Conservation (phyloP, 257 asterid species). For the Capsicum baccatum region DNA sequence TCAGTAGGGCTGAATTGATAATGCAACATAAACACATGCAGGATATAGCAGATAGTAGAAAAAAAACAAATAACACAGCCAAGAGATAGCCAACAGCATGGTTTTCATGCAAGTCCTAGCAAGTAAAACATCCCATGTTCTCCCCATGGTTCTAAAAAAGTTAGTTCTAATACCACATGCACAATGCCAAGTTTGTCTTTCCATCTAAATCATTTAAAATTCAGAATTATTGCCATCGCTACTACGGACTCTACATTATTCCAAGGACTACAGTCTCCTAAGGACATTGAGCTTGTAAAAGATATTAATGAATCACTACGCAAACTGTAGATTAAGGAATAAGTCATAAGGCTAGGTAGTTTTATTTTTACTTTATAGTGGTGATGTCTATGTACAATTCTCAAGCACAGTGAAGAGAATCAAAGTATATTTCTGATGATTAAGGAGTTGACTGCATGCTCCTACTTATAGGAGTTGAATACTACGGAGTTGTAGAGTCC, state of each 20-base stretch:
- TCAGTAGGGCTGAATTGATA: not conserved
- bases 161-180: not conserved
- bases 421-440: no score
- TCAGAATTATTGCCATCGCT: slow-evolving; percentile 1
- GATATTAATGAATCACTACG: not conserved
- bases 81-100: not conserved
- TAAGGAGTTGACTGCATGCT: no score
- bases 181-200: not conserved
- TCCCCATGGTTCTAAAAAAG: slow-evolving; percentile 6
- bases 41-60: not conserved
- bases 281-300: slow-evolving; percentile 23
- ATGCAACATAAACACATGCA: not conserved
- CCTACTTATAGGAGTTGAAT: no score
- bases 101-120: not conserved
- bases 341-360: slow-evolving; percentile 6
- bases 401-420: no score
- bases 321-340: slow-evolving; percentile 12
- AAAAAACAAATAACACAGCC: not conserved
- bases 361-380: not conserved
- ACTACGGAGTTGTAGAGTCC: no score
- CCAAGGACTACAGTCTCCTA: slow-evolving; percentile 10
- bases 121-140: not conserved
- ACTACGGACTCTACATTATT: not conserved
- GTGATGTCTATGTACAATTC: not conserved
- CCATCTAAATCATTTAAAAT: slow-evolving; percentile 12